These are phyloP conservation scores for Naganishia vaughanmartiniae DNA, from an alignment of 768 basidiomycete genomes.

Conservation along the genomic window DNA sequence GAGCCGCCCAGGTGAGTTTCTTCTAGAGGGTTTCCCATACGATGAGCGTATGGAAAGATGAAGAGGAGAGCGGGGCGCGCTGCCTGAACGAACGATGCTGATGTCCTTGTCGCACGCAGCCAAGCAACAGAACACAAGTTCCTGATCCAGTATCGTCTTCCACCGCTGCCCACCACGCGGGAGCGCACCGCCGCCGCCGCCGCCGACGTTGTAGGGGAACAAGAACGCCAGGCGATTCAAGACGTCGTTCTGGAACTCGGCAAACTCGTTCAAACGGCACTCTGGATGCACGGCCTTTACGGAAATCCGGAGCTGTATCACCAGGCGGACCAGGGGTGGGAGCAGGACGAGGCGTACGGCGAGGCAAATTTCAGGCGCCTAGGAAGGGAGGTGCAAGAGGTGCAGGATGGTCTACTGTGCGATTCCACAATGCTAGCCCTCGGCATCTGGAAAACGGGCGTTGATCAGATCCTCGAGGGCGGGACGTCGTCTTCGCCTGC, in stretches of 20 bases:
- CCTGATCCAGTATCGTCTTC: conserved; percentile 25
- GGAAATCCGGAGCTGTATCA: background rate
- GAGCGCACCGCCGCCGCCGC: too few relatives aligned
- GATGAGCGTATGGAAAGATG: background rate
- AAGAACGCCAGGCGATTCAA: background rate
- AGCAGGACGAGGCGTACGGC: background rate
- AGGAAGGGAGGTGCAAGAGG: background rate
- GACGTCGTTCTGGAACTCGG: conserved; percentile 21
- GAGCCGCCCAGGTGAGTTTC: conserved; percentile 12
- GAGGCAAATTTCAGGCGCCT: too few relatives aligned
- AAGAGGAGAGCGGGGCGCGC: background rate
- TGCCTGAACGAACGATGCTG: background rate
- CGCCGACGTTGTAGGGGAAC: too few relatives aligned
- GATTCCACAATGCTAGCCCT: conserved; percentile 24
- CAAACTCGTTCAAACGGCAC: conserved; percentile 14
- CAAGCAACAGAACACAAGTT: conserved; percentile 29
- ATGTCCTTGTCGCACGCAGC: background rate
- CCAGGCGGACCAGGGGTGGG: background rate
- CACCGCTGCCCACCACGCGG: background rate
- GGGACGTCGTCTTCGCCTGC: too few relatives aligned
- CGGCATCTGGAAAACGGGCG: conserved; percentile 2
- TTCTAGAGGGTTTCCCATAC: too few relatives aligned
- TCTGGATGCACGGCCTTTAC: conserved; percentile 22
- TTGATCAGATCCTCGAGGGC: background rate
- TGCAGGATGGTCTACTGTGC: conserved; percentile 23